Evolutionary conservation across 805 yeast species (phyloP), one percentile per base, ranked within the genome.

Genomic region (Saccharomycopsis babjevae): DNA sequence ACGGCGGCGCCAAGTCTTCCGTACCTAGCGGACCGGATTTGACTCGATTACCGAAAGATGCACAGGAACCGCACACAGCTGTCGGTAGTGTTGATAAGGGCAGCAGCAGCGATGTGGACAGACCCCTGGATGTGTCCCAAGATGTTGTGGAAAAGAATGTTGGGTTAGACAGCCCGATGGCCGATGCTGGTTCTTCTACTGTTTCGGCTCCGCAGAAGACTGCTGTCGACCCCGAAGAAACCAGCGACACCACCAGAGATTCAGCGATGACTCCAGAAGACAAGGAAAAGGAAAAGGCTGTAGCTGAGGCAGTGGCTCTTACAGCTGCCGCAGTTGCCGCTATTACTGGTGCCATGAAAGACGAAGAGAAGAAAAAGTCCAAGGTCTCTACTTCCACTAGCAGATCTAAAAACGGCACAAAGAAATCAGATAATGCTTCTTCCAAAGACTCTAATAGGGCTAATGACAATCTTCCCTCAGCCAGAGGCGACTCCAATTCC

Each of bases 241-340:
- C 15, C 25, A 36, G 32, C 5, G 25, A 32, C 16, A 36, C n/a
- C n/a, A 54, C n/a, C 22, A 52, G 32, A 18, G 42, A 34, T 30
- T 16, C 18, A 7, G 22, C 18, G 1, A 54, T 34, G 39, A 18
- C 38, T 11, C 11, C 42, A 36, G 56, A 52, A 16, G 56, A 52
- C 22, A 46, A 25, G 28, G 52, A 46, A 18, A 46, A 46, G 25
- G 52, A 46, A 46, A 54, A 36, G 28, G 56, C 56, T 1, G 56
- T 36, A 13, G 56, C 56, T 22, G 56, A 32, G 15, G 56, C 56
- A 2, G 56, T 54, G 15, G 42, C 42, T 11, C 28, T 36, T 11
- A 54, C 39, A 8, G 56, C 56, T 34, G 39, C 56, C 42, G 56
- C 39, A 30, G 56, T 34, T 16, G 39, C 56, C 30, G 56, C 56